Base-by-base conservation (phyloP, 2,329 filamentous ascomycete species). In the Monilinia laxa region DNA sequence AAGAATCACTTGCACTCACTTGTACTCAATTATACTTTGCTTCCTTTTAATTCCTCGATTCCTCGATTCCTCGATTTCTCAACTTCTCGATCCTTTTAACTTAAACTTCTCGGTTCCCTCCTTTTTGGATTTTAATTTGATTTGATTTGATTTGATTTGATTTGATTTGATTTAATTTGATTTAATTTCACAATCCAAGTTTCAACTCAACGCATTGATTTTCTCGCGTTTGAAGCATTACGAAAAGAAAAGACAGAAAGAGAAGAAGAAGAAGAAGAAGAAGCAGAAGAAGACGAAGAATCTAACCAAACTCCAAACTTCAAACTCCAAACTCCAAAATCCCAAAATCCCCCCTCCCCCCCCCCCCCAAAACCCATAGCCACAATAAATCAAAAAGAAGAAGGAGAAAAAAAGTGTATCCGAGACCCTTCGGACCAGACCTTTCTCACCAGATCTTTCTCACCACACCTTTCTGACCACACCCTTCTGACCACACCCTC, bases 121-220 rank as follows among this genome's bases (percentile, higher is more conserved):
- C 10, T 51, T n/a, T n/a, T n/a, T n/a, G n/a, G 52, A 9, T 35
- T 59, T 23, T 40, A 9, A 10, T 9, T 52, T 52, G n/a, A 23
- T 49, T 49, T 49, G 6, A 23, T 12, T 42, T 16, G 40, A 16
- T 42, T 42, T 42, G 40, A 42, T 42, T 42, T 42, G 11, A 42
- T 42, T 42, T 42, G 40, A 42, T 11, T 40, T 40, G 38, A 40
- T 11, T 40, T 40, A 7, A 40, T 7, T 40, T 40, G 12, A 40
- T 16, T 16, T 42, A 10, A 51, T 51, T 51, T 53, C 16, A 65
- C 5, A 28, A 28, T 28, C 4, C 31, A 6, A 35, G 31, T 35
- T 35, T 35, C 31, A 35, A 35, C 3, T 66, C 58, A 63, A 56
- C 64, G 64, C 64, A 66, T 66, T 66, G 58, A 63, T 62, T 56